phyloP scores from a whole-genome alignment of 192 early-diverging fungal genomes.

The Chytriomyces hyalinus region DNA sequence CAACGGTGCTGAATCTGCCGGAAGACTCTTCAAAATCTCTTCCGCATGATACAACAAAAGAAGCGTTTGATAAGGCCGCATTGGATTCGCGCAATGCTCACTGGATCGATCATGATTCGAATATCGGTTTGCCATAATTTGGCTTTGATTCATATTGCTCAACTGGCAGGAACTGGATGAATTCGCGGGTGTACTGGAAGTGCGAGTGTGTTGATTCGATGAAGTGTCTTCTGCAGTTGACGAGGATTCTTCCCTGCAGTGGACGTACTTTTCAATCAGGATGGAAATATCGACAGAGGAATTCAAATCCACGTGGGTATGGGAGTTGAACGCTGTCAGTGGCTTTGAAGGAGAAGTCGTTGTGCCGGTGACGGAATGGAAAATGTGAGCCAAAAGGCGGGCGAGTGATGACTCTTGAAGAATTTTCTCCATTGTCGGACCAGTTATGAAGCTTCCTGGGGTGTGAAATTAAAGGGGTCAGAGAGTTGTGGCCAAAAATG shows the following conservation, averaged over 20 bases:
- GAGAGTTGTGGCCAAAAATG: background rate
- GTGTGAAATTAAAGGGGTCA: background rate
- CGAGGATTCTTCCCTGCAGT: slow-evolving; percentile 21
- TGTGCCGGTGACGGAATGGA: slow-evolving; percentile 52
- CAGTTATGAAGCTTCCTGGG: slow-evolving; percentile 21
- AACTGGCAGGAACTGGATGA: background rate
- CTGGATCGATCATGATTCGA: background rate
- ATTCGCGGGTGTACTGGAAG: background rate
- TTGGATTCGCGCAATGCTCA: slow-evolving; percentile 16
- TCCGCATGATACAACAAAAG: slow-evolving; percentile 84
- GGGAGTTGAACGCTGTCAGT: slow-evolving; percentile 26
- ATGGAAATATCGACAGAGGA: slow-evolving; percentile 78
- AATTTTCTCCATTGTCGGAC: slow-evolving; percentile 56
- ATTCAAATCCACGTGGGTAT: slow-evolving; percentile 74
- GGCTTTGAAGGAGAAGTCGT: background rate
- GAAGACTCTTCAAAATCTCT: slow-evolving; percentile 75
- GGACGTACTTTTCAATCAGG: slow-evolving; percentile 49
- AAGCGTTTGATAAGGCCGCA: slow-evolving; percentile 88
- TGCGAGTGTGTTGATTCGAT: background rate
- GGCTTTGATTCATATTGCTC: background rate
- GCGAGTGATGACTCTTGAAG: slow-evolving; percentile 66
- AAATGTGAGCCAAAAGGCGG: slow-evolving; percentile 64
- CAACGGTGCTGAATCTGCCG: slow-evolving; percentile 82
- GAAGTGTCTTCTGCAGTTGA: background rate
- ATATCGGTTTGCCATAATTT: background rate